Conservation (phyloP, 352 stramenopile genomes). For the Pilasporangium apinafurcum region DNA sequence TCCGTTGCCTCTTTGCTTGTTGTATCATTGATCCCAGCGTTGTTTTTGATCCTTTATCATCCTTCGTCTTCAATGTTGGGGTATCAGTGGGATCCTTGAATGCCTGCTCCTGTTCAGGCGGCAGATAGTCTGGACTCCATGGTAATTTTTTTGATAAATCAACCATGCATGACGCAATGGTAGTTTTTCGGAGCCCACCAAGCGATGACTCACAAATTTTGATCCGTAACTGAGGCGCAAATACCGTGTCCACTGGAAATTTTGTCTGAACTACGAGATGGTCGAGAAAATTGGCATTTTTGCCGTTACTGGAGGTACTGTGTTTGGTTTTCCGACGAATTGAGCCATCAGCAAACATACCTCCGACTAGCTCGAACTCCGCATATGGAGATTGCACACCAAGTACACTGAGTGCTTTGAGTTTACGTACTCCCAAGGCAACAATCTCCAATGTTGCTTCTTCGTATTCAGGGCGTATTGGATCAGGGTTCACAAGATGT, state of each 20-base stretch:
- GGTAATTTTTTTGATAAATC: constrained; percentile 56
- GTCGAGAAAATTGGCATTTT: constrained; percentile 77
- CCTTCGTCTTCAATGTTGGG: not conserved
- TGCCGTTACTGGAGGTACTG: constrained; percentile 27
- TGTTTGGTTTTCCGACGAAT: constrained; percentile 34
- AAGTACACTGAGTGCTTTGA: constrained; percentile 50
- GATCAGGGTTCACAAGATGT: constrained; percentile 12
- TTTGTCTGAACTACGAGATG: constrained; percentile 36
- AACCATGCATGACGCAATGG: constrained; percentile 49
- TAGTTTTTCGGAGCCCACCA: constrained; percentile 44
- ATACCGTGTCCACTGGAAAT: constrained; percentile 54
- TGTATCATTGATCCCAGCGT: not conserved
- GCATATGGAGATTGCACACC: constrained; percentile 52
- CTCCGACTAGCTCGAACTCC: constrained; percentile 66
- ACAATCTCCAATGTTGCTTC: constrained; percentile 60
- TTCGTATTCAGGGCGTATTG: constrained; percentile 39
- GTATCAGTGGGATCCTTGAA: constrained; percentile 39
- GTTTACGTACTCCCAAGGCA: constrained; percentile 52
- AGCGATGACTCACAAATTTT: constrained; percentile 50
- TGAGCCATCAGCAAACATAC: constrained; percentile 35
- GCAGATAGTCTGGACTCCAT: constrained; percentile 54
- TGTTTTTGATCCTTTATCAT: not conserved
- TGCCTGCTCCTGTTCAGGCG: constrained; percentile 14
- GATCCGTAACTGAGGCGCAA: constrained; percentile 53
- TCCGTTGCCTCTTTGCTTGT: constrained; percentile 3